These are phyloP conservation scores for Gossypioides kirkii DNA, from an alignment of 345 rosid species.

Conservation along the genomic window DNA sequence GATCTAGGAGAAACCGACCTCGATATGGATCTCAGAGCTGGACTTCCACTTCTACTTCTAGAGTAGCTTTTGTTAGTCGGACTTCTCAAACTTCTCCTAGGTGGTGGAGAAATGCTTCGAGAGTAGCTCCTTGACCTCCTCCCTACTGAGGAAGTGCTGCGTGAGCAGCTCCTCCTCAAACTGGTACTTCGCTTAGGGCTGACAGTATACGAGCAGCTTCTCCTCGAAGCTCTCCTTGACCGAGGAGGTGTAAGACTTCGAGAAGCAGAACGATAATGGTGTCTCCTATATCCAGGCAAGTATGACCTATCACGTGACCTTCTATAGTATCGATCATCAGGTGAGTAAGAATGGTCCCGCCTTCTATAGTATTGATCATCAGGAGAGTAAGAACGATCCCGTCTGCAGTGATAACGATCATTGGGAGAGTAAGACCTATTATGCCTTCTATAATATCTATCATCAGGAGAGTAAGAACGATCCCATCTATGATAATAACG, in stretches of 20 bases:
- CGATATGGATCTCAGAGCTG: constrained; percentile 48
- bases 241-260: constrained; percentile 14
- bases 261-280: constrained; percentile 19
- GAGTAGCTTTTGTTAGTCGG: constrained; percentile 25
- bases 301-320: not conserved
- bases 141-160: not conserved
- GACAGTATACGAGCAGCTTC: constrained; percentile 30
- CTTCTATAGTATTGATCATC: not conserved
- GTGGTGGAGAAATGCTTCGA: constrained; percentile 28
- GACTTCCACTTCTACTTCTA: constrained; percentile 28
- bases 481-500: constrained; percentile 8
- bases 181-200: constrained; percentile 7
- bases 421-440: not conserved
- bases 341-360: not conserved
- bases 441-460: constrained; percentile 12
- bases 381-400: not conserved
- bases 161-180: constrained; percentile 28
- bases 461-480: constrained; percentile 12
- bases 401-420: not conserved
- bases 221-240: constrained; percentile 20
- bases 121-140: not conserved
- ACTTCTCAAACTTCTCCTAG: constrained; percentile 25
- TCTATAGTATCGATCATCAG: not conserved
- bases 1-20: constrained; percentile 54
- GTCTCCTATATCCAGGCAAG: not conserved